Conservation (phyloP, 2,329 filamentous ascomycete genomes). For the Endothia cerciana region DNA sequence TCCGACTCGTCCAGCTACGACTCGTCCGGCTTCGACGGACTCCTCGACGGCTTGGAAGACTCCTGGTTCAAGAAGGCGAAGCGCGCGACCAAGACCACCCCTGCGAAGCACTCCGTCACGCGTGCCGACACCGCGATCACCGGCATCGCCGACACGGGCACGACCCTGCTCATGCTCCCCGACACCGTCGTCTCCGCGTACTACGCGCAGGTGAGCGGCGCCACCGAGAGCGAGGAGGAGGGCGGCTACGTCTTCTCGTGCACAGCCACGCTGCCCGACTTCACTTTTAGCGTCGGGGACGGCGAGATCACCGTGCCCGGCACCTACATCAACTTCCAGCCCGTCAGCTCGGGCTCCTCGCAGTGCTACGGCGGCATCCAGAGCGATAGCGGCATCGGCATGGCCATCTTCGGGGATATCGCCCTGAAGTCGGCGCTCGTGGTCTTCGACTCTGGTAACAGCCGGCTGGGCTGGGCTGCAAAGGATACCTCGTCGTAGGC, state of each 20-base stretch:
- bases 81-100: slow-evolving; percentile 10
- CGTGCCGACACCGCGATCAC: slow-evolving; percentile 39
- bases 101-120: slow-evolving; percentile 7
- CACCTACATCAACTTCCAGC: slow-evolving; percentile 42
- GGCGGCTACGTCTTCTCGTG: slow-evolving; percentile 46
- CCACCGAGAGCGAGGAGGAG: slow-evolving; percentile 39
- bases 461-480: slow-evolving; percentile 47
- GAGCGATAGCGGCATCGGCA: slow-evolving; percentile 31
- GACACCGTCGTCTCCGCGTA: slow-evolving; percentile 43
- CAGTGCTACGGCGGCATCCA: slow-evolving; percentile 44
- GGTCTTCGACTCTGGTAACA: slow-evolving; percentile 41
- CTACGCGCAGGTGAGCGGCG: slow-evolving; percentile 43
- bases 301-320: slow-evolving; percentile 41
- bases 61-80: slow-evolving; percentile 16
- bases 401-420: slow-evolving; percentile 38
- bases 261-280: slow-evolving; percentile 39
- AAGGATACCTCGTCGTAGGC: slow-evolving; percentile 29
- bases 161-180: slow-evolving; percentile 45
- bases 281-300: slow-evolving; percentile 41
- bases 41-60: slow-evolving; percentile 40
- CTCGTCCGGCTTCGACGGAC: slow-evolving; percentile 3
- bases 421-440: slow-evolving; percentile 40
- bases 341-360: slow-evolving; percentile 28
- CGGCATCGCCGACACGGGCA: slow-evolving; percentile 48
- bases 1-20: too few species aligned